A percentile compares a stretch with the other conserved stretches of the same genome.
phyloP scores from a whole-genome alignment of 352 stramenopile species.

The Phytophthora foliorum region DNA sequence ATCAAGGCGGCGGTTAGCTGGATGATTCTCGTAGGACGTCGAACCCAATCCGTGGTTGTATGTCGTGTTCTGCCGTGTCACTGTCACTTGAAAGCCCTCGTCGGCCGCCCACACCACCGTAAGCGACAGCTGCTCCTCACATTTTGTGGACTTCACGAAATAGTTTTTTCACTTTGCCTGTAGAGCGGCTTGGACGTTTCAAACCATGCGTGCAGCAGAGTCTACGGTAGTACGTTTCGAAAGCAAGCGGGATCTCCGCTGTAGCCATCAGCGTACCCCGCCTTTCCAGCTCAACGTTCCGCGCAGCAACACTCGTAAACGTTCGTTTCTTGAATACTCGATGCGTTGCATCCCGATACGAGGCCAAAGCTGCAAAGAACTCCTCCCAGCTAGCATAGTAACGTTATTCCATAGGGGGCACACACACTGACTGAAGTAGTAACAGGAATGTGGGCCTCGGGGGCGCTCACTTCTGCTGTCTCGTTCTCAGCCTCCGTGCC shows the following conservation, averaged over 20 bases:
- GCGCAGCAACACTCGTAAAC: too few species aligned
- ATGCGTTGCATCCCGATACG: too few species aligned
- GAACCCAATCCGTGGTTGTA: background rate
- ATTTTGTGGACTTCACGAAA: conserved; percentile 13
- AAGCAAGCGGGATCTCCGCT: too few species aligned
- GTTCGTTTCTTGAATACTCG: too few species aligned
- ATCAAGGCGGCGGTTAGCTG: too few species aligned
- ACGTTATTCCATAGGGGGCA: background rate
- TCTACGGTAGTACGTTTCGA: conserved; percentile 2
- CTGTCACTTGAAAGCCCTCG: background rate
- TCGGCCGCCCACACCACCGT: background rate
- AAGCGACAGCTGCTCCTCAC: background rate
- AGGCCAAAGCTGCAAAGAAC: too few species aligned
- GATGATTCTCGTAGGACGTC: too few species aligned
- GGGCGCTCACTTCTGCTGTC: too few species aligned
- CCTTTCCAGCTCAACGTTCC: too few species aligned
- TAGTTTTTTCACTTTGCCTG: conserved; percentile 1
- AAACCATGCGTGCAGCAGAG: conserved; percentile 3
- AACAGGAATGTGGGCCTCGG: background rate
- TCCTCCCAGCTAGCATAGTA: too few species aligned
- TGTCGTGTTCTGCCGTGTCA: background rate
- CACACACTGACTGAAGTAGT: background rate
- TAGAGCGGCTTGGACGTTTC: background rate
- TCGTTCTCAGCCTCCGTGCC: too few species aligned
- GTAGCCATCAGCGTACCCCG: too few species aligned